Evolutionary conservation across 441 rosid genomes (phyloP), one percentile per base, ranked within the genome.

Genomic region (Jatropha podagrica): DNA sequence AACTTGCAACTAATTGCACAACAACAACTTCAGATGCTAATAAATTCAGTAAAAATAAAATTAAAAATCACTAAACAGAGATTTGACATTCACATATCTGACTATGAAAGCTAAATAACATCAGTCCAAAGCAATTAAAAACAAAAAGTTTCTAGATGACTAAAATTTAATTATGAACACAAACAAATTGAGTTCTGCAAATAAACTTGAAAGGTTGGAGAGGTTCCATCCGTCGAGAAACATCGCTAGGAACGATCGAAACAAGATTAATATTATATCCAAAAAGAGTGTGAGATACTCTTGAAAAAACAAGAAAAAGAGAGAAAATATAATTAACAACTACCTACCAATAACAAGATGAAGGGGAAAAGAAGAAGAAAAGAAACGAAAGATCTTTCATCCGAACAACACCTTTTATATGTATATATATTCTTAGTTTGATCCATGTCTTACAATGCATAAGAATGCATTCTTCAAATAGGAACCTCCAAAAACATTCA

Each of bases 401-500:
- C 17, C n/a, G 15, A 55, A 20, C 61, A 18, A n/a, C 4, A 56
- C 68, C 18, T 65, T 17, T 15, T 38, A 13, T 61, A 9, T 8
- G 2, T 40, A 52, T 52, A 7, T 5, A 17, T 65, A 6, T n/a
- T n/a, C 18, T 40, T 38, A 68, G 68, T 76, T 78, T 59, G 84
- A 76, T 77, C 74, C 78, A 65, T 83, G 74, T 27, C 85, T 76
- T 42, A 81, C 82, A 68, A 83, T 77, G 72, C 85, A 78, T 67
- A 75, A 49, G 67, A 88, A 80, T 76, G 84, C 83, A 63, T 77
- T 83, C 81, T 85, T 86, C 86, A 81, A 83, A 46, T 77, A 77
- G 44, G 74, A 80, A 58, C 87, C 80, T 83, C 77, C 68, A 68
- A 37, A 67, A 52, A 51, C 69, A 15, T 66, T 72, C 32, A 73